phyloP scores from a whole-genome alignment of 1,284 basidiomycete genomes.

The Trichosporon sp. region DNA sequence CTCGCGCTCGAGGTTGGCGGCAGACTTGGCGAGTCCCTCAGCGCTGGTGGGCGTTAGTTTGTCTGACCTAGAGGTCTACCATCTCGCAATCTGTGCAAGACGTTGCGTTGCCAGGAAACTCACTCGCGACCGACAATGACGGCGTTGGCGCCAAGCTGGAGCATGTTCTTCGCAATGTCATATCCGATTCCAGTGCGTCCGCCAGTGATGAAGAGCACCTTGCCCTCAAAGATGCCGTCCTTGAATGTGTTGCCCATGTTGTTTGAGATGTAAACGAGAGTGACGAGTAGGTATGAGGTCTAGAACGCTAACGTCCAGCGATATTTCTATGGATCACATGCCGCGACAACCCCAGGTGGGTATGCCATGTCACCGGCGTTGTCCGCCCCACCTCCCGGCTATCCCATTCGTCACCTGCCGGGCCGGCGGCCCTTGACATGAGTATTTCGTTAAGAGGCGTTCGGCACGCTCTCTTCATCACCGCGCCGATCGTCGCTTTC shows the following conservation, averaged over 20 bases:
- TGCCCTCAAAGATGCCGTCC: constrained; percentile 52
- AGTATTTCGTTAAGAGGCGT: not conserved
- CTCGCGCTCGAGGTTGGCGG: constrained; percentile 60
- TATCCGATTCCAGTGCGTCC: constrained; percentile 84
- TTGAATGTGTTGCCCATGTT: constrained; percentile 12
- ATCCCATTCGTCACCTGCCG: not conserved
- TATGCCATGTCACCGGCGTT: not conserved
- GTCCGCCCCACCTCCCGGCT: not conserved
- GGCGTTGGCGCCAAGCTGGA: constrained; percentile 77
- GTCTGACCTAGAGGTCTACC: not conserved
- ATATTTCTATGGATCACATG: not conserved
- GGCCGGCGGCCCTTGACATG: not conserved
- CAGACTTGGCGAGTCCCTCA: constrained; percentile 66
- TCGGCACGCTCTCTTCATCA: not conserved
- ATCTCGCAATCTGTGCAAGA: not conserved
- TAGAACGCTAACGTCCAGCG: no score
- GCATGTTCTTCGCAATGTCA: constrained; percentile 75
- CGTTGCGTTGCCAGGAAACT: constrained; percentile 29
- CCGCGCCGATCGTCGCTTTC: not conserved
- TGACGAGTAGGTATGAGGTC: not conserved
- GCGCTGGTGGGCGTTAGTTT: constrained; percentile 52
- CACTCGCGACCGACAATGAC: constrained; percentile 82
- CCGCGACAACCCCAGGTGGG: not conserved
- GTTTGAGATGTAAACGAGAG: not conserved
- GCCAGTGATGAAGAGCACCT: constrained; percentile 89